These are phyloP conservation scores for Nakataea oryzae DNA, from an alignment of 2,329 filamentous ascomycete genomes.

Conservation along the genomic window DNA sequence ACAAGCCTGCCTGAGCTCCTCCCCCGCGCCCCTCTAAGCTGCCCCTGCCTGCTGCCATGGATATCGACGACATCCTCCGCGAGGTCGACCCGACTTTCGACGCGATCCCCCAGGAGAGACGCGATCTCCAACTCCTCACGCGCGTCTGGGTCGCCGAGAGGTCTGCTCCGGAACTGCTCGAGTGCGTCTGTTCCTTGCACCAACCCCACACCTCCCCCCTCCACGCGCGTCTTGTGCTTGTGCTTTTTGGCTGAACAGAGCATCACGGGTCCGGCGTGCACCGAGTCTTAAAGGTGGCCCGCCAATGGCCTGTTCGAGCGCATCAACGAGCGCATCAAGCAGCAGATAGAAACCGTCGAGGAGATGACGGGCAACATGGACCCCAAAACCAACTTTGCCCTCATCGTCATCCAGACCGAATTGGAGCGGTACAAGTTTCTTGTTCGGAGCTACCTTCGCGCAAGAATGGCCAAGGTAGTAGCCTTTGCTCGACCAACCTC, in stretches of 20 bases:
- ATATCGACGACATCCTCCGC: constrained; percentile 71
- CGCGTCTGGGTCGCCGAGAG: constrained; percentile 90
- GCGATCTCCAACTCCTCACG: constrained; percentile 81
- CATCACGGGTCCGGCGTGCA: not conserved
- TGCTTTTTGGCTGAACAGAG: not conserved
- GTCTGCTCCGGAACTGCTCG: constrained; percentile 77
- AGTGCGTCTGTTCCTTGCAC: constrained; percentile 36
- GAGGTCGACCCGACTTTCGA: constrained; percentile 55
- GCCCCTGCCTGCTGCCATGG: constrained; percentile 36
- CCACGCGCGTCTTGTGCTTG: not conserved
- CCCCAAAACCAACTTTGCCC: constrained; percentile 80
- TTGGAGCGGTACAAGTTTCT: constrained; percentile 90
- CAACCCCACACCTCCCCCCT: not conserved
- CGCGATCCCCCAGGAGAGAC: constrained; percentile 44
- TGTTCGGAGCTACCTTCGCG: constrained; percentile 70
- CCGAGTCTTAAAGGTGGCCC: constrained; percentile 40
- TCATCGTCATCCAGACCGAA: constrained; percentile 95
- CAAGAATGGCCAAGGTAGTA: constrained; percentile 83
- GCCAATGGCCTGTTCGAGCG: constrained; percentile 70
- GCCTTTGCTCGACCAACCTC: constrained; percentile 10
- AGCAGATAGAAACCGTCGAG: constrained; percentile 26
- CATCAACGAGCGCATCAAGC: constrained; percentile 52
- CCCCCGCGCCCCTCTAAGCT: not conserved
- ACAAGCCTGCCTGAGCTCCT: not conserved
- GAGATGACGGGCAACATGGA: constrained; percentile 74